Base-by-base conservation (phyloP, 176 grass and related monocot genomes). In the Bolboschoenus planiculmis region DNA sequence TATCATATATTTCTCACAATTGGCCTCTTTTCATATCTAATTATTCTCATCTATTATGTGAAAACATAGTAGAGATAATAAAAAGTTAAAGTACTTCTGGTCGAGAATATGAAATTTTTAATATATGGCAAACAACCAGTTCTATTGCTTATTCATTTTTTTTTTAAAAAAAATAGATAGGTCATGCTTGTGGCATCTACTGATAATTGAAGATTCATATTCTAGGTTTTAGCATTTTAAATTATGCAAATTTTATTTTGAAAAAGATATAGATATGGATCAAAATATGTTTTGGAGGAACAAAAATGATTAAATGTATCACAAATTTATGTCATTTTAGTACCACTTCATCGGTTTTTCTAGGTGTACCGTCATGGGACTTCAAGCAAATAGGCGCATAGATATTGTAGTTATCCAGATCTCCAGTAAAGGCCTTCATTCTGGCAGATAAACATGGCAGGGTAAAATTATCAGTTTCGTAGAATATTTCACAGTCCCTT, bases 351-450 rank as follows among this genome's bases (percentile, higher is more conserved):
- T 76, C 72, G 0, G 23, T 18, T 33, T 51, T 51, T 48, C 1
- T 76, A 23, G 29, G 50, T 11, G 54, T 7, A 26, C 78, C 54
- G 13, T 83, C 55, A 27, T 1, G 14, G 21, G 6, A 16, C 21
- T 13, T 63, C 20, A 83, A 4, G 26, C 81, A 85, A 65, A 85
- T 14, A 2, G 84, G 84, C 6, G 84, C 68, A 65, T 85, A 85
- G 15, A 85, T 78, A 62, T 85, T 85, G 55, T 85, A 85, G 6
- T 18, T 1, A 37, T 85, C 84, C 1, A 67, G 26, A 1, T 46
- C 21, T 51, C 71, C 84, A 14, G 20, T 30, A 78, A 63, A 29
- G 33, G 44, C 43, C 50, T 44, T 76, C 29, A 44, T 7, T 61
- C 36, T n/a, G 24, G 66, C 42, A 71, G 43, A 10, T 13, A 14